These are phyloP conservation scores for Lentinula novae-zelandiae DNA, from an alignment of 1,284 basidiomycete genomes.

Conservation along the genomic window DNA sequence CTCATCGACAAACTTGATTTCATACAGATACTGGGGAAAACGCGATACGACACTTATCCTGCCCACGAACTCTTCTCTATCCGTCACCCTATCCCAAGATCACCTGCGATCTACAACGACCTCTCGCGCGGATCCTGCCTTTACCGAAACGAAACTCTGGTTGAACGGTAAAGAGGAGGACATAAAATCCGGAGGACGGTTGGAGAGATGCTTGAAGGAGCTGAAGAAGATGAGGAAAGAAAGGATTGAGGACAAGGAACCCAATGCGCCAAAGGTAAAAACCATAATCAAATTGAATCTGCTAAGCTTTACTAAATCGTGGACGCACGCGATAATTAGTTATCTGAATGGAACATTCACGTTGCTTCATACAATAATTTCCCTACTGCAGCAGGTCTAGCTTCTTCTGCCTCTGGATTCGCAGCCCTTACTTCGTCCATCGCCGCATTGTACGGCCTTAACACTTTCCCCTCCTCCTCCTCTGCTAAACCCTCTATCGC, in stretches of 20 bases:
- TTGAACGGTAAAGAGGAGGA: constrained; percentile 90
- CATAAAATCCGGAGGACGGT: constrained; percentile 79
- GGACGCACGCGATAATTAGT: constrained; percentile 32
- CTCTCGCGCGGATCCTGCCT: constrained; percentile 79
- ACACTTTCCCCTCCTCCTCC: constrained; percentile 89
- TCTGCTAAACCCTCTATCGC: constrained; percentile 88
- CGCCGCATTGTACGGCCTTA: constrained; percentile 91
- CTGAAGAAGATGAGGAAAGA: constrained; percentile 76
- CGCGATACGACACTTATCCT: constrained; percentile 93
- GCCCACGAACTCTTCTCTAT: constrained; percentile 97
- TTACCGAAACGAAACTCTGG: constrained; percentile 84
- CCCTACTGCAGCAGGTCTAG: constrained; percentile 96
- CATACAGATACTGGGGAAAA: constrained; percentile 95
- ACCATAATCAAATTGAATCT: background rate
- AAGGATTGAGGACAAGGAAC: constrained; percentile 68
- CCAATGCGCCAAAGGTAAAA: constrained; percentile 63
- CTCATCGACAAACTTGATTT: constrained; percentile 10
- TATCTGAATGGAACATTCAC: constrained; percentile 75
- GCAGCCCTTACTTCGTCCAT: constrained; percentile 93
- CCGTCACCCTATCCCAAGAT: constrained; percentile 95
- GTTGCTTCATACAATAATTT: constrained; percentile 98
- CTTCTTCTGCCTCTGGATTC: constrained; percentile 96
- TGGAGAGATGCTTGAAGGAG: constrained; percentile 86
- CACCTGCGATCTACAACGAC: constrained; percentile 94
- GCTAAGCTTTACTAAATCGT: too few relatives aligned